A percentile compares a stretch with the other conserved stretches of the same genome.
Conservation (phyloP, 2,329 filamentous ascomycete species). For the Geoglossum cookeanum region DNA sequence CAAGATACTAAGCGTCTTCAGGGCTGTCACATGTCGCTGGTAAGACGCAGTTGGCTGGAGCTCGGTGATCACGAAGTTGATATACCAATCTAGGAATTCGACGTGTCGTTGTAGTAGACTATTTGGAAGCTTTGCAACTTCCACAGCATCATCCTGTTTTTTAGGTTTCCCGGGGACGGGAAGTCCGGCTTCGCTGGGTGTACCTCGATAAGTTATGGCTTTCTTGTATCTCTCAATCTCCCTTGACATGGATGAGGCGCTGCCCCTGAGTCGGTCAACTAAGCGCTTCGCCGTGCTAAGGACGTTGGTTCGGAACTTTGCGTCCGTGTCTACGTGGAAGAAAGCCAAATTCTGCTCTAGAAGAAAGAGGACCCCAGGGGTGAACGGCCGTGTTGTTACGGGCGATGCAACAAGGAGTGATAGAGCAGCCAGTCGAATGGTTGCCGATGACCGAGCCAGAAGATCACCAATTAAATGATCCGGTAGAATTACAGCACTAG, state of each 20-base stretch:
- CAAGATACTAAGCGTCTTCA: constrained; percentile 52
- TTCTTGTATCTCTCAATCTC: neutral
- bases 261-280: constrained; percentile 53
- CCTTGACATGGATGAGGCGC: constrained; percentile 36
- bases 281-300: constrained; percentile 57
- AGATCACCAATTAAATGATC: constrained; percentile 23
- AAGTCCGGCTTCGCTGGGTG: constrained; percentile 12
- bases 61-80: constrained; percentile 52
- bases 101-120: constrained; percentile 27
- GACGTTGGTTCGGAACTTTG: constrained; percentile 69
- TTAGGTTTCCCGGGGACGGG: neutral
- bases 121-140: neutral
- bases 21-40: constrained; percentile 65
- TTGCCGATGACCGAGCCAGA: constrained; percentile 18
- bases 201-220: neutral
- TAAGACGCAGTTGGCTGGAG: constrained; percentile 71
- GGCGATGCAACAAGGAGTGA: constrained; percentile 62
- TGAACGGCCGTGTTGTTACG: constrained; percentile 55
- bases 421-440: constrained; percentile 58
- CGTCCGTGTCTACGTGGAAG: constrained; percentile 67
- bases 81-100: constrained; percentile 55
- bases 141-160: neutral
- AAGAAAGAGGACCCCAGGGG: constrained; percentile 37
- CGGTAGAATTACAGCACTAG: constrained; percentile 30
- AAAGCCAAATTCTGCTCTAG: constrained; percentile 47